Evolutionary conservation across 192 early-diverging fungal species (phyloP), one percentile per base, ranked within the genome.

Genomic region (Coemansia reversa): DNA sequence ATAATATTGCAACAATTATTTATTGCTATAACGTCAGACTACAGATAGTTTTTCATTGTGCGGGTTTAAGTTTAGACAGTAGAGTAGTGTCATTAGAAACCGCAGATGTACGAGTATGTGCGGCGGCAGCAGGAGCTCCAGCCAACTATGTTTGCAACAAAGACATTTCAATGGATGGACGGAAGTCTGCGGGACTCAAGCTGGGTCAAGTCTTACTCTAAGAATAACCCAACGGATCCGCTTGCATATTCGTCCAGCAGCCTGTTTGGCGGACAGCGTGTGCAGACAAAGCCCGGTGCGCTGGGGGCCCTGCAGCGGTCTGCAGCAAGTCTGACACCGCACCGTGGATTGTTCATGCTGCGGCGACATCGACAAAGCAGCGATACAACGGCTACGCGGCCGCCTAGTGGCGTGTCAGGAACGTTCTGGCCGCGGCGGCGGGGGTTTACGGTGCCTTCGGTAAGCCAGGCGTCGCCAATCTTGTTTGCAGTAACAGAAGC

Each of bases 111-210:
- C 65, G 78, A 81, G 55, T 81, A 75, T 62, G 78, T 81, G 62
- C 78, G 78, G 55, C 69, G 78, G 60, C 78, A 81, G 59, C 78
- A 81, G 60, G 78, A 81, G 63, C 67, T 69, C 55, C 78, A 81
- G 60, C 69, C 78, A 24, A 32, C 49, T 25, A 57, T 72, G 65
- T 81, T 81, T 47, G 14, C 58, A 8, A 57, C 69, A 12, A 81
- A 75, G 55, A 72, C 78, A 18, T 81, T 81, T 56, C 78, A 74
- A n/a, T 81, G 78, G 78, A 74, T 81, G 69, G 76, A 73, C 51
- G 50, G 55, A 61, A 60, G 63, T 18, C 28, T 51, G 45, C 72
- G 64, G 39, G 74, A 80, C 28, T 27, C 72, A 8, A 71, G 73
- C 66, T 81, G 78, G 78, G 66, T 55, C 0, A 64, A 57, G 47